Conservation (phyloP, 768 basidiomycete genomes). For the Cystobasidium tubakii region DNA sequence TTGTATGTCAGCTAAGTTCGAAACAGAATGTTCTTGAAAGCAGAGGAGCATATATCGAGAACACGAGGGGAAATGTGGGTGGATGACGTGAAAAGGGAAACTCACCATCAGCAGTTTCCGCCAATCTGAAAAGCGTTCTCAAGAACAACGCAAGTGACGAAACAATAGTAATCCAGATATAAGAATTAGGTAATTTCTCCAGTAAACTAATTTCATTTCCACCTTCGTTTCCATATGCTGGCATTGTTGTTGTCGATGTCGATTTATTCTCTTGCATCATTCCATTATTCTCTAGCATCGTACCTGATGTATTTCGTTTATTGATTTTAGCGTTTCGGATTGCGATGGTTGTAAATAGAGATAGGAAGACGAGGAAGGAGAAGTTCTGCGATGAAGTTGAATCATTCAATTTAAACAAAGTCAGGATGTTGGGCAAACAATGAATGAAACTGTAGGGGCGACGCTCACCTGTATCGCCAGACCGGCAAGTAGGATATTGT, state of each 20-base stretch:
- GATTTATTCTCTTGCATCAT: background rate
- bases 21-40: too few species aligned
- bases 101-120: conserved; percentile 50
- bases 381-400: conserved; percentile 19
- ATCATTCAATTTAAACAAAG: too few species aligned
- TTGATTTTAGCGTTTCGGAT: background rate
- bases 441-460: too few species aligned
- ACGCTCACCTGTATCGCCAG: conserved; percentile 47
- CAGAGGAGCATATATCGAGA: background rate
- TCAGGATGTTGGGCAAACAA: too few species aligned
- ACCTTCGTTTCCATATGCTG: background rate
- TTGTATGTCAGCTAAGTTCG: too few species aligned
- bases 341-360: background rate
- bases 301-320: background rate
- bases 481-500: conserved; percentile 50
- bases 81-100: background rate
- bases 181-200: conserved; percentile 44
- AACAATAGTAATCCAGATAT: conserved; percentile 34
- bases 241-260: background rate
- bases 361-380: conserved; percentile 31
- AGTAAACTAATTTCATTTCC: conserved; percentile 3
- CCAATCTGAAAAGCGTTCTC: conserved; percentile 49
- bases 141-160: conserved; percentile 47
- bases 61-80: background rate
- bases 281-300: background rate